These are phyloP conservation scores for Phyllosticta citriasiana DNA, from an alignment of 2,329 filamentous ascomycete genomes.

Conservation along the genomic window DNA sequence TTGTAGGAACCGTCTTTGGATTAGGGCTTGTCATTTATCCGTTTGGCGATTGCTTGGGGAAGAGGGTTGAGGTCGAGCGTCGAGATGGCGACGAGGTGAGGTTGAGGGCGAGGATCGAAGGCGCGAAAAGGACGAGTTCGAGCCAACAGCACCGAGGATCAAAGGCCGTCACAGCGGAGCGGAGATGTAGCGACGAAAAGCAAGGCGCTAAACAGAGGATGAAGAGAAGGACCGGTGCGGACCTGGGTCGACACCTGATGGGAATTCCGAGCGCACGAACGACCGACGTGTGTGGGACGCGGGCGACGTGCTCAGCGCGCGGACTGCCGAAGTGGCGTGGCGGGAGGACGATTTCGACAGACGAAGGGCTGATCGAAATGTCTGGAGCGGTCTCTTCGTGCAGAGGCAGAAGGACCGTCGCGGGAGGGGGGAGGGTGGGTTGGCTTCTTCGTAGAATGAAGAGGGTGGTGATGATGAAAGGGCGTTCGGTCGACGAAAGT, in stretches of 20 bases:
- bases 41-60: constrained; percentile 11
- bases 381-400: constrained; percentile 21
- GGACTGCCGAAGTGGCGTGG: neutral
- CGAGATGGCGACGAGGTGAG: constrained; percentile 10
- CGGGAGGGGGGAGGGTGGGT: constrained; percentile 1
- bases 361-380: constrained; percentile 25
- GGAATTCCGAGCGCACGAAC: constrained; percentile 14
- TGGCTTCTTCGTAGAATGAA: constrained; percentile 5
- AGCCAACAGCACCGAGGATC: constrained; percentile 13
- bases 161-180: constrained; percentile 14
- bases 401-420: constrained; percentile 7
- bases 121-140: neutral
- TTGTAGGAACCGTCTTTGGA: constrained; percentile 40
- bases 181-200: constrained; percentile 6
- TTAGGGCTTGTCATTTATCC: constrained; percentile 53
- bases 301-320: neutral
- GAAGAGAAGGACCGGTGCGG: constrained; percentile 8
- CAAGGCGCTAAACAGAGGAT: constrained; percentile 6
- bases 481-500: constrained; percentile 8
- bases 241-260: constrained; percentile 4
- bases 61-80: constrained; percentile 1
- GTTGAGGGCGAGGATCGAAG: constrained; percentile 13
- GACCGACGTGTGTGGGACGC: constrained; percentile 8
- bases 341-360: constrained; percentile 26
- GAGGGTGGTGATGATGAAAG: constrained; percentile 10